Evolutionary conservation across 2,329 filamentous ascomycete genomes (phyloP), one percentile per base, ranked within the genome.

Genomic region (Phialophora macrospora): DNA sequence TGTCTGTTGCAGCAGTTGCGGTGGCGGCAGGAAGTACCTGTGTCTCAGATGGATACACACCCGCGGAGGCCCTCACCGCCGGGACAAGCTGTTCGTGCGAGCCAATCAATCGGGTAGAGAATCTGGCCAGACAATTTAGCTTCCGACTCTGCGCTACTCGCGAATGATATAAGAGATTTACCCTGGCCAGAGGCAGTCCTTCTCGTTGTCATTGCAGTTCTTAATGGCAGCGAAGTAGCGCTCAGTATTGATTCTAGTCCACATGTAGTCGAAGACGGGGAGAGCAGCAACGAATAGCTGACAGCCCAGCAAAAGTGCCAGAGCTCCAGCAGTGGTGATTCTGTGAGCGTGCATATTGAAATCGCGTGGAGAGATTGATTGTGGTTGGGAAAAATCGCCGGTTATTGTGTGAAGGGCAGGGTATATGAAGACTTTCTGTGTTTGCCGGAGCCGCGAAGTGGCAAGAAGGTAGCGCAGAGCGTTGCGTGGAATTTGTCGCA

Each of bases 31-130:
- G 46, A 5, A 51, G 20, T 17, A 56, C 7, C 20, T 14, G 14
- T 56, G 60, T 63, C 48, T 66, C 64, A 60, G 55, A 51, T 63
- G 60, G 55, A 60, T 63, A 66, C 64, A 63, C 64, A 63, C 51
- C 54, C 32, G 64, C 55, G 34, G 60, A 55, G 38, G 24, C 20
- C 26, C 24, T 60, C 46, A 63, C 60, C 55, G 55, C 55, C 41
- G 38, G 38, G 38, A n/a, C 38, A n/a, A 44, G 38, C 38, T 44
- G 17, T 44, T 44, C 38, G 38, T 44, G 38, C 38, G 38, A 44
- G 38, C 38, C 38, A 5, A 44, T n/a, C 38, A 44, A 1, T n/a
- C 17, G 17, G 17, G n/a, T 8, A 5, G 38, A 20, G 38, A 44
- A 8, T 44, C 38, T 44, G 38, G 7, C 17, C 38, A 44, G 2